A percentile compares a stretch with the other conserved stretches of the same genome.
Evolutionary conservation across 2,329 filamentous ascomycete genomes (phyloP).

Genomic region (Botrytis aclada): DNA sequence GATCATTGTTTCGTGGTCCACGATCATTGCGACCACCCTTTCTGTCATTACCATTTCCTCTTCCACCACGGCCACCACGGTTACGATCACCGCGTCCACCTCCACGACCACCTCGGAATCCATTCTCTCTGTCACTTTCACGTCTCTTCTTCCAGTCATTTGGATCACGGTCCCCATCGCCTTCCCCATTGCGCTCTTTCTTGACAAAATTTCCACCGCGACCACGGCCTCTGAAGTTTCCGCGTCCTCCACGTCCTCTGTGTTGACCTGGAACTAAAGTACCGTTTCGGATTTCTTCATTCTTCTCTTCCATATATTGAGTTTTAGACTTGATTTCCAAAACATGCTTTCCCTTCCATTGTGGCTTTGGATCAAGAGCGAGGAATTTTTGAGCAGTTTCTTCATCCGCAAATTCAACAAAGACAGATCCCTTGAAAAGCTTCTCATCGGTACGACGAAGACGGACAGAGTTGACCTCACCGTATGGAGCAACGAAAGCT

Average conservation of each 20-base stretch:
- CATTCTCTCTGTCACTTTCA: conserved; percentile 59
- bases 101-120: conserved; percentile 46
- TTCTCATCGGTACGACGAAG: conserved; percentile 73
- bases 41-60: conserved; percentile 37
- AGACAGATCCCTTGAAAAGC: conserved; percentile 93
- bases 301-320: conserved; percentile 79
- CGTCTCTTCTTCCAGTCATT: conserved; percentile 64
- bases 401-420: conserved; percentile 83
- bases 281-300: conserved; percentile 66
- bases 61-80: conserved; percentile 39
- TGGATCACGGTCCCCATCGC: conserved; percentile 43
- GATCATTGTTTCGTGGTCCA: conserved; percentile 39
- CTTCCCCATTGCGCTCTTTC: conserved; percentile 10
- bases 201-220: conserved; percentile 35
- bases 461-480: conserved; percentile 76
- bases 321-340: conserved; percentile 84
- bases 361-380: conserved; percentile 72
- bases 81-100: conserved; percentile 42
- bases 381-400: conserved; percentile 80
- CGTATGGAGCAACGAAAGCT: conserved; percentile 80
- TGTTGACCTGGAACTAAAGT: conserved; percentile 54
- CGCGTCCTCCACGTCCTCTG: conserved; percentile 26
- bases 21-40: conserved; percentile 41
- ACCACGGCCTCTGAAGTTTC: conserved; percentile 37
- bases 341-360: conserved; percentile 72